phyloP scores from a whole-genome alignment of 345 rosid genomes.

The Rubroshorea leprosula region DNA sequence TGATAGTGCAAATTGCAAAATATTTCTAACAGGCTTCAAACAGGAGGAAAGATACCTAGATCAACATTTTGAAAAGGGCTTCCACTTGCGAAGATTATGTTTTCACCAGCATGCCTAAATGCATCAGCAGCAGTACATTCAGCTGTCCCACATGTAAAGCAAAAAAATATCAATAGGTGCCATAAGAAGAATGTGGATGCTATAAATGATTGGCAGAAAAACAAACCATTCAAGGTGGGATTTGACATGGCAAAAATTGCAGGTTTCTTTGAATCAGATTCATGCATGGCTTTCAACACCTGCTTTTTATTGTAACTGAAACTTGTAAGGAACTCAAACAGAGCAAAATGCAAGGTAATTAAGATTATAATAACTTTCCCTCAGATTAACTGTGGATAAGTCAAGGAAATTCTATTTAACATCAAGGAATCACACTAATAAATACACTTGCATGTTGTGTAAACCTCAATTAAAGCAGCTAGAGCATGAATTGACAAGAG shows the following conservation, averaged over 20 bases:
- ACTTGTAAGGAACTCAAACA: conserved; percentile 8
- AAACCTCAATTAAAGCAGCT: background rate
- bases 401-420: background rate
- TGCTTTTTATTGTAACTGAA: conserved; percentile 28
- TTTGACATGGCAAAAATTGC: conserved; percentile 98
- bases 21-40: conserved; percentile 13
- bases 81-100: conserved; percentile 92
- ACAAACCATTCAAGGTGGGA: conserved; percentile 89
- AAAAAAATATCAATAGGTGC: conserved; percentile 15
- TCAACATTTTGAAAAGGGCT: conserved; percentile 87
- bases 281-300: conserved; percentile 91
- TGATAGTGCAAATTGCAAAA: conserved; percentile 14
- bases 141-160: conserved; percentile 43
- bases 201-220: conserved; percentile 8
- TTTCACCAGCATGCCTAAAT: conserved; percentile 87
- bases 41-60: conserved; percentile 47
- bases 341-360: conserved; percentile 2
- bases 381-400: background rate
- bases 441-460: background rate
- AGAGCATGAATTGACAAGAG: background rate
- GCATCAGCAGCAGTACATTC: conserved; percentile 97
- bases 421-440: background rate
- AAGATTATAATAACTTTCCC: background rate
- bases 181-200: conserved; percentile 5
- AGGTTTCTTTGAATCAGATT: conserved; percentile 76